Base-by-base conservation (phyloP, 805 yeast species). In the Schizosaccharomyces cryophilus region DNA sequence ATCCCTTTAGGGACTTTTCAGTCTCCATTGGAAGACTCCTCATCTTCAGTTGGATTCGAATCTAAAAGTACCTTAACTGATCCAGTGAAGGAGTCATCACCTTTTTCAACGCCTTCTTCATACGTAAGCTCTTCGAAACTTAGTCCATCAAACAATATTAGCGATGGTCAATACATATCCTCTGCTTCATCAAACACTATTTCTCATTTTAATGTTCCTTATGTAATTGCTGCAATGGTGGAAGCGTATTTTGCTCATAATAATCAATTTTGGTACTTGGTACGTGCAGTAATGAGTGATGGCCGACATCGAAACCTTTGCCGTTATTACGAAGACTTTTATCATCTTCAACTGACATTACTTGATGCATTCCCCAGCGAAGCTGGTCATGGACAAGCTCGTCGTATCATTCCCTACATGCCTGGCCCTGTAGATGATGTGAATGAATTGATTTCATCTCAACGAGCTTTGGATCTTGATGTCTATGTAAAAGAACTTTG, bases 401-500 rank as follows among this genome's bases (percentile, higher is more conserved):
- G 81, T 61, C 80, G 98, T 65, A 83, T 85, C 38, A 76, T 93
- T 62, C 98, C 98, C 6, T 87, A 83, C 65, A 89, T 93, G 67
- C 97, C 98, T 0, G 98, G 97, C 0, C 99, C 98, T 2, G 77
- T 90, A 59, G 84, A 94, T 47, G 85, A 84, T 67, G 95, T 93
- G 61, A 87, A 87, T 64, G 96, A 90, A 72, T 73, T 80, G 17
- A 79, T 80, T 47, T 78, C 84, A 0, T 71, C 74, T 59, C 80
- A 78, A 66, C 73, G 85, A 62, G 74, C 78, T 59, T 77, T 74
- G 0, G 81, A 78, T 66, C 69, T 81, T 62, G 80, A 81, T 66
- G 75, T 76, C 35, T 82, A 81, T 64, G 79, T 82, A 15, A 73
- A 75, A 48, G 79, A 78, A 48, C 71, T 90, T 64, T 77, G 87